Percentiles rank a stretch among this genome's conserved stretches.
Conservation (phyloP, 768 basidiomycete genomes). For the Antrodiella citrinella region DNA sequence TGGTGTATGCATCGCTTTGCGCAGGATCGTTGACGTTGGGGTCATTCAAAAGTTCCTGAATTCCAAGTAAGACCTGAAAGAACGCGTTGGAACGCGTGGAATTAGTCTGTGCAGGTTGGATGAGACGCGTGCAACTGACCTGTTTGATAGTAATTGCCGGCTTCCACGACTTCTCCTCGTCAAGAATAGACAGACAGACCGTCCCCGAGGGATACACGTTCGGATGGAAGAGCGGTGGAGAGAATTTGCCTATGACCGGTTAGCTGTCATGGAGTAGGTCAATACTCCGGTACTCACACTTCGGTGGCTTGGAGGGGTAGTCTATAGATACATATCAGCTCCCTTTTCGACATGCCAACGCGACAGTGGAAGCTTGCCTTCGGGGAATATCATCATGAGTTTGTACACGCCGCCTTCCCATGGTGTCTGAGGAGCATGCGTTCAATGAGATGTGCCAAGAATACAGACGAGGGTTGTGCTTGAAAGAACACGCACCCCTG, state of each 20-base stretch:
- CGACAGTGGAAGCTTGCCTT: constrained; percentile 58
- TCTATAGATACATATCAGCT: constrained; percentile 36
- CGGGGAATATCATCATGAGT: constrained; percentile 90
- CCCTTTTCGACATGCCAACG: no score
- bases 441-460: constrained; percentile 16
- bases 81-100: background rate
- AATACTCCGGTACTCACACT: constrained; percentile 48
- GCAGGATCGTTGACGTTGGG: constrained; percentile 98
- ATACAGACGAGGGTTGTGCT: constrained; percentile 6
- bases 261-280: background rate
- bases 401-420: constrained; percentile 98
- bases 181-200: constrained; percentile 93
- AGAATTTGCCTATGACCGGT: constrained; percentile 78
- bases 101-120: background rate
- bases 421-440: constrained; percentile 56
- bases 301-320: constrained; percentile 92
- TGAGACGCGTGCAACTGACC: constrained; percentile 32
- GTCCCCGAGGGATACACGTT: constrained; percentile 99
- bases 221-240: constrained; percentile 92
- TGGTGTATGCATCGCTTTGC: constrained; percentile 96
- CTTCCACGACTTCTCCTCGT: constrained; percentile 99
- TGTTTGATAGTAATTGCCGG: constrained; percentile 99
- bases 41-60: constrained; percentile 92
- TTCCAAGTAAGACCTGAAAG: constrained; percentile 81
- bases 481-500: constrained; percentile 49